Evolutionary conservation across 1,284 basidiomycete species (phyloP).

Genomic region (Trichosporon asahii): DNA sequence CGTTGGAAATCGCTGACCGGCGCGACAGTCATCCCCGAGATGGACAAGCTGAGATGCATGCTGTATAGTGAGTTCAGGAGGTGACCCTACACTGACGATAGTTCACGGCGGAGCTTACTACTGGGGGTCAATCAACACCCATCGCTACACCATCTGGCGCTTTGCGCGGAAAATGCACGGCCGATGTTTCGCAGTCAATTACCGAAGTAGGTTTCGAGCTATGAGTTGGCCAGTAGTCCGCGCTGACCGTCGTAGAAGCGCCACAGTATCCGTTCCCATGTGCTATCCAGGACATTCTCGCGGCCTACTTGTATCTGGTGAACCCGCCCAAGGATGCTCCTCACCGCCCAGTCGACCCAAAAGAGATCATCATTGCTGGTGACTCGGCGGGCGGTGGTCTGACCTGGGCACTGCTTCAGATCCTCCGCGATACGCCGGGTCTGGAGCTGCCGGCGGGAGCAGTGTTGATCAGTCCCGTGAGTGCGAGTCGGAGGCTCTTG

Average conservation of each 20-base stretch:
- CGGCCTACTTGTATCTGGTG: conserved; percentile 73
- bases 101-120: conserved; percentile 64
- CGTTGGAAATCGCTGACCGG: conserved; percentile 30
- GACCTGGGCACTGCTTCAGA: conserved; percentile 75
- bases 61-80: conserved; percentile 58
- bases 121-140: conserved; percentile 57
- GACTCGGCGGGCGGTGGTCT: conserved; percentile 94
- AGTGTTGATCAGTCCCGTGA: conserved; percentile 70
- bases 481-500: conserved; percentile 9
- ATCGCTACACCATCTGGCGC: conserved; percentile 74
- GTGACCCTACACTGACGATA: conserved; percentile 20
- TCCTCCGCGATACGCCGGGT: conserved; percentile 75
- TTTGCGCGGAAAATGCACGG: conserved; percentile 86
- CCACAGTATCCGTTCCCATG: conserved; percentile 98
- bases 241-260: conserved; percentile 54
- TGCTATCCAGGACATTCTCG: conserved; percentile 79
- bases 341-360: conserved; percentile 76
- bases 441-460: conserved; percentile 81
- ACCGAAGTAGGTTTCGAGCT: conserved; percentile 56
- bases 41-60: conserved; percentile 82
- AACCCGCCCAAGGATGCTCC: conserved; percentile 66
- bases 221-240: neutral
- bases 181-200: conserved; percentile 83
- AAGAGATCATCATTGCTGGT: conserved; percentile 74
- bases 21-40: conserved; percentile 58